Evolutionary conservation across 2,329 filamentous ascomycete species (phyloP), one percentile per base, ranked within the genome.

Genomic region (Endocalyx cinctus): DNA sequence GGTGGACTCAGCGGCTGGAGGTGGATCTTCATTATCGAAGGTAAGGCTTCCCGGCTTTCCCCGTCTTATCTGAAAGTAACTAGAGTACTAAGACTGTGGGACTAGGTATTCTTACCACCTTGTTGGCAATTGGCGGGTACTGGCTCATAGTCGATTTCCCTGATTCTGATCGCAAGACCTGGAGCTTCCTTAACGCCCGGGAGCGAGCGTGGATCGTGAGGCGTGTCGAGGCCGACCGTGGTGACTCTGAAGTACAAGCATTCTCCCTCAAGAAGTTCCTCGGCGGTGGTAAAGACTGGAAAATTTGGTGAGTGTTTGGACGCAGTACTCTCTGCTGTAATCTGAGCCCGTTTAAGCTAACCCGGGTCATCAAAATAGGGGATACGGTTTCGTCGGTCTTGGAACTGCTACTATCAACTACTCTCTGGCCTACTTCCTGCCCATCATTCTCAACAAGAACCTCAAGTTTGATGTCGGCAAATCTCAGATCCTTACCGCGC

Each of bases 131-230:
- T 34, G 35, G 43, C 15, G 42, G 48, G n/a, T 59, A 61, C 51
- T 64, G 59, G 47, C 58, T 70, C 46, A 64, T 72, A 11, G 61
- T 63, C 17, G 70, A 72, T 46, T 69, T 63, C 29, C 67, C 67
- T 0, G 52, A 57, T 14, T 63, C 51, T 4, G 46, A 62, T 25
- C 43, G 56, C 15, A 62, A 66, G 19, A 58, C 51, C n/a, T n/a
- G n/a, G n/a, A n/a, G n/a, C 19, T 70, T 67, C 50, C 56, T 71
- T 18, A 57, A 58, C 3, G 46, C 59, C 5, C 50, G 61, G 7
- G 63, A 70, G 39, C 57, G 46, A 11, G 45, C 46, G 6, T 54
- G 56, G 19, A 34, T 58, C 14, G 41, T 42, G 14, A 43, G 40
- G 6, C 47, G 54, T 6, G 46, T 59, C 19, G 41, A 46, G 10